Percentiles rank a stretch among this genome's conserved stretches.
phyloP scores from a whole-genome alignment of 805 yeast genomes.

The Ogataea siamensis region DNA sequence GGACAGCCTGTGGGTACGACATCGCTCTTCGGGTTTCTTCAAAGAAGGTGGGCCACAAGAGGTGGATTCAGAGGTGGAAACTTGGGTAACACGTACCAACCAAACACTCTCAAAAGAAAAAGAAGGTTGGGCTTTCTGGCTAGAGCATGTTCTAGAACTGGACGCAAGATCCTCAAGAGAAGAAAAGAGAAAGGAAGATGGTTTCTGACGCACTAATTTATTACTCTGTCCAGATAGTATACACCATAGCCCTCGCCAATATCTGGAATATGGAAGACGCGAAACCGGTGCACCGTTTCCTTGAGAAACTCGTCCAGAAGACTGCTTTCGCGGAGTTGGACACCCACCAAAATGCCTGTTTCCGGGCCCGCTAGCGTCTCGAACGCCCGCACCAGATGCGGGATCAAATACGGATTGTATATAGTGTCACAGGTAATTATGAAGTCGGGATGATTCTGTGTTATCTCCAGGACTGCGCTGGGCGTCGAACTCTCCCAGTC shows the following conservation, averaged over 20 bases:
- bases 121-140: constrained; percentile 88
- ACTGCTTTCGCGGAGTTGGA: constrained; percentile 55
- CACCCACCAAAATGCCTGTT: constrained; percentile 41
- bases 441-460: constrained; percentile 37
- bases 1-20: constrained; percentile 20
- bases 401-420: constrained; percentile 59
- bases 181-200: constrained; percentile 90
- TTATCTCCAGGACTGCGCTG: constrained; percentile 9
- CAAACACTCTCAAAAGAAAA: constrained; percentile 86
- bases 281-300: constrained; percentile 33
- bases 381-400: constrained; percentile 46
- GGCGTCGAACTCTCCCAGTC: constrained; percentile 57
- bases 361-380: constrained; percentile 33
- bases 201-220: constrained; percentile 72
- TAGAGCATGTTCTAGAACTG: constrained; percentile 69
- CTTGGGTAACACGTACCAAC: constrained; percentile 94
- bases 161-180: constrained; percentile 73
- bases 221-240: constrained; percentile 36
- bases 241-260: constrained; percentile 46
- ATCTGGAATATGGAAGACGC: constrained; percentile 35
- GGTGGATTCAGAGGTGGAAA: constrained; percentile 83
- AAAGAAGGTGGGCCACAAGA: constrained; percentile 36
- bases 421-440: constrained; percentile 65
- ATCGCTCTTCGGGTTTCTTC: constrained; percentile 20
- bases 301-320: constrained; percentile 47